Evolutionary conservation across 495 filamentous ascomycete species (phyloP).

Genomic region (Bombardia bombarda): DNA sequence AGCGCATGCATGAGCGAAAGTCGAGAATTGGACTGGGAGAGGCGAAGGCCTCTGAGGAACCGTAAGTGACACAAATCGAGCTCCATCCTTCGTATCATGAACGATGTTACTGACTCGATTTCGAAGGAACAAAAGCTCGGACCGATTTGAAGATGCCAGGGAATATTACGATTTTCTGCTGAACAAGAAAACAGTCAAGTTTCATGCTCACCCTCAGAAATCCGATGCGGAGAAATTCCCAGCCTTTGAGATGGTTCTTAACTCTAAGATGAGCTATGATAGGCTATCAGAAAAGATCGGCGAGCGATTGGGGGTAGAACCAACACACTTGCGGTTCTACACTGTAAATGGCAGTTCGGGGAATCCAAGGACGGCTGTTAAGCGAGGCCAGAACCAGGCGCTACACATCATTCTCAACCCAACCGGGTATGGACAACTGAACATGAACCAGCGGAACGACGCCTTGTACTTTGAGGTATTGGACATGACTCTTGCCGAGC

Average conservation of each 20-base stretch:
- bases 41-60: conserved; percentile 19
- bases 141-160: conserved; percentile 56
- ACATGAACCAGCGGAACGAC: conserved; percentile 62
- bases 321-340: conserved; percentile 84
- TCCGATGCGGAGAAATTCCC: conserved; percentile 42
- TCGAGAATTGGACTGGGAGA: conserved; percentile 22
- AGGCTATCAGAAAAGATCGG: conserved; percentile 80
- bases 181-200: conserved; percentile 67
- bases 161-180: conserved; percentile 89
- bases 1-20: conserved; percentile 48
- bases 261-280: conserved; percentile 85
- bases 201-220: conserved; percentile 49
- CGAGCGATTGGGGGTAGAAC: conserved; percentile 65
- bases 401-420: conserved; percentile 65
- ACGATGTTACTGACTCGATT: conserved; percentile 17
- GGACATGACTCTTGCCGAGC: conserved; percentile 86
- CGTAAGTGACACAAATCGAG: conserved; percentile 31
- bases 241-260: conserved; percentile 64
- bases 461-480: conserved; percentile 84
- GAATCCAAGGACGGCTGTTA: conserved; percentile 66
- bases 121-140: conserved; percentile 17
- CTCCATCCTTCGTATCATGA: too few relatives aligned
- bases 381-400: conserved; percentile 55
- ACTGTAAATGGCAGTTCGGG: conserved; percentile 68
- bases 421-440: conserved; percentile 40